Evolutionary conservation across 768 basidiomycete genomes (phyloP), one percentile per base, ranked within the genome.

Genomic region (Russula sp.): DNA sequence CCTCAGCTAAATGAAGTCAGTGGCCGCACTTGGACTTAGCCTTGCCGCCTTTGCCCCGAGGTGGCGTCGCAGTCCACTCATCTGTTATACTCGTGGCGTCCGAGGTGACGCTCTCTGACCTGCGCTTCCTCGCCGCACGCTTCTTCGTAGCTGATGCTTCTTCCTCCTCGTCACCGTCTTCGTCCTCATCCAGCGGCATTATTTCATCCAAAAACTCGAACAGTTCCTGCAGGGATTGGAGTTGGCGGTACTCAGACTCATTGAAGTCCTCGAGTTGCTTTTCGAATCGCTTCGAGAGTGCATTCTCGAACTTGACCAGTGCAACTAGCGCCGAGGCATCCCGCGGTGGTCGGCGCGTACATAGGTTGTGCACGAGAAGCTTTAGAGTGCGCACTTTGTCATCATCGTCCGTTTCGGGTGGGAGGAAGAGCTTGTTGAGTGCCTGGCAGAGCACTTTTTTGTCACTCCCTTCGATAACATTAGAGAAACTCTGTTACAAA

Each of bases 201-300:
- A 92, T 82, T 11, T 85, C 83, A 67, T 92, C 90, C 72, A 91
- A 69, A 71, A 89, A 88, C 52, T 82, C 79, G 71, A 92, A 92
- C 30, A 89, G 70, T 0, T 83, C 80, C 46, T 83, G 80, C 30
- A 90, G 79, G 32, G 83, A 77, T 58, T 85, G 82, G 3, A 91
- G 77, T 60, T 87, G 78, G 63, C 87, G 77, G 63, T 83, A 86
- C 49, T 91, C 88, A 44, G 83, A 87, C 70, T 90, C 88, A 64
- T 80, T 84, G 72, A 92, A 88, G 63, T 81, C 81, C 64, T 86
- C 84, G 14, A 94, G 76, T 69, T 88, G 85, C 59, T 83, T 80
- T 42, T 84, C 83, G 66, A 86, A 93, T 70, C 84, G 86, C 79
- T 92, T 94, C 55, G 76, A 74, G 49, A 97, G 77, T 5, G 77